These are phyloP conservation scores for Isatis tinctoria DNA, from an alignment of 345 rosid genomes.

Conservation along the genomic window DNA sequence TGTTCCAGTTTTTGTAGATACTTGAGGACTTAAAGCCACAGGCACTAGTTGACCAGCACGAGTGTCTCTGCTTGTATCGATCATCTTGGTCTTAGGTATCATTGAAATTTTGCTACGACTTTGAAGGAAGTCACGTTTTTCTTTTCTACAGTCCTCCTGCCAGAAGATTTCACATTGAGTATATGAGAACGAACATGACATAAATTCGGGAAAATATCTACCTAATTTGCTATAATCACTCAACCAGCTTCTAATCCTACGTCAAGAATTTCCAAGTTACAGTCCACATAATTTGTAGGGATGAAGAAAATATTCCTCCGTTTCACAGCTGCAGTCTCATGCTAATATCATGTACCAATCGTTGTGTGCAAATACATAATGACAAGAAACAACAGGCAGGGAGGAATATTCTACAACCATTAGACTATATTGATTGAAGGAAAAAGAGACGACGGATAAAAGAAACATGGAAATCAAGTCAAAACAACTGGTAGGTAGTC, in stretches of 20 bases:
- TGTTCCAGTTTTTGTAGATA: slow-evolving; percentile 52
- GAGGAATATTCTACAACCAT: neutral
- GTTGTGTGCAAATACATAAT: neutral
- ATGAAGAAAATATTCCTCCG: neutral
- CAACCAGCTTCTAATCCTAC: neutral
- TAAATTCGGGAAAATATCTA: neutral
- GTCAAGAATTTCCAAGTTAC: neutral
- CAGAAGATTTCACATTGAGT: slow-evolving; percentile 15
- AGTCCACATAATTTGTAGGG: neutral
- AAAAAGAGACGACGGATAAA: neutral
- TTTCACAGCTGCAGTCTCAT: neutral
- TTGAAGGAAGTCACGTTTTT: slow-evolving; percentile 90
- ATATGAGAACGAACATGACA: neutral
- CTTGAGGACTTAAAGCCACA: slow-evolving; percentile 56
- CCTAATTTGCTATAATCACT: neutral
- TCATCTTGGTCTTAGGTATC: slow-evolving; percentile 63
- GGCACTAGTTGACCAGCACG: slow-evolving; percentile 55
- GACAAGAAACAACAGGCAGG: slow-evolving; percentile 6
- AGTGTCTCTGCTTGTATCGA: slow-evolving; percentile 38
- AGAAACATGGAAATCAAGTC: neutral
- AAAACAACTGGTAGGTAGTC: neutral
- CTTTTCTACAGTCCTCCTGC: slow-evolving; percentile 95
- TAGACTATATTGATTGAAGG: neutral
- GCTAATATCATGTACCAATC: slow-evolving; percentile 4
- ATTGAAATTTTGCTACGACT: slow-evolving; percentile 86